phyloP scores from a whole-genome alignment of 495 filamentous ascomycete genomes.

The Hypoxylon crocopeplum region DNA sequence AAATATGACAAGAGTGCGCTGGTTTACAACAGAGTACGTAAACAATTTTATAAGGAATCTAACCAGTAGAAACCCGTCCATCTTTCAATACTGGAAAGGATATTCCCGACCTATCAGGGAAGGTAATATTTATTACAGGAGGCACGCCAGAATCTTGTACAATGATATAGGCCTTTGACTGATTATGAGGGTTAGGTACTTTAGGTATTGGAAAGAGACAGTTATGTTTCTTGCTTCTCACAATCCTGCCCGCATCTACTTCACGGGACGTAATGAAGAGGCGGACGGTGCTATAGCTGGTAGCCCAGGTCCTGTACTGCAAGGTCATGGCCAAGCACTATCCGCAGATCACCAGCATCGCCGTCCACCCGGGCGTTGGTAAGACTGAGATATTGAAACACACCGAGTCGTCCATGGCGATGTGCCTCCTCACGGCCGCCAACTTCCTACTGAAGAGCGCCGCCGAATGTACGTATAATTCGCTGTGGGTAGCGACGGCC shows the following conservation, averaged over 20 bases:
- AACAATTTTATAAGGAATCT: no score
- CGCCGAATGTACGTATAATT: conserved; percentile 59
- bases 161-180: neutral
- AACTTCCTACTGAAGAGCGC: conserved; percentile 45
- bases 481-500: conserved; percentile 64
- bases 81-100: conserved; percentile 61
- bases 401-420: conserved; percentile 11
- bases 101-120: conserved; percentile 60
- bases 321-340: conserved; percentile 64
- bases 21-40: no score
- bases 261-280: conserved; percentile 63
- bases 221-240: conserved; percentile 65
- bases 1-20: no score
- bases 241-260: conserved; percentile 63
- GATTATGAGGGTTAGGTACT: conserved; percentile 56
- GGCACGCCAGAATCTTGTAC: conserved; percentile 45
- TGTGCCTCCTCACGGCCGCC: conserved; percentile 12
- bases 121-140: conserved; percentile 66
- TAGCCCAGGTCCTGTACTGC: conserved; percentile 70
- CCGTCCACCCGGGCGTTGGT: conserved; percentile 74
- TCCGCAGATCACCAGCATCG: conserved; percentile 60
- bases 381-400: conserved; percentile 57
- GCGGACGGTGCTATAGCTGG: conserved; percentile 20
- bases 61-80: no score
- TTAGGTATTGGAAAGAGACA: conserved; percentile 68